phyloP scores from a whole-genome alignment of 2,329 filamentous ascomycete genomes.

The Aureobasidium sp. region DNA sequence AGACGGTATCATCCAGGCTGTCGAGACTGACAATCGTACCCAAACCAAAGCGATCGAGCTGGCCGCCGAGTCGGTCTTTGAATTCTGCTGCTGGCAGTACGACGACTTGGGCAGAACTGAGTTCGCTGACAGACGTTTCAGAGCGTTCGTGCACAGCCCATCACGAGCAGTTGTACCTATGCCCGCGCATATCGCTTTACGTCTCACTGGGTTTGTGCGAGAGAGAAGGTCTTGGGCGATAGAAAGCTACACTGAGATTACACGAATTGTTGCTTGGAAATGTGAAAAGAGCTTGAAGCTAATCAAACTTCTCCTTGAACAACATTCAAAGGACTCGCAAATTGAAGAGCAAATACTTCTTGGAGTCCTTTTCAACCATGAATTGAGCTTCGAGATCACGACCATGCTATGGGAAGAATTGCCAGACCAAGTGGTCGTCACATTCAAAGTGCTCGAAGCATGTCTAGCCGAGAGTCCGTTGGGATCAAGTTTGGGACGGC shows the following conservation, averaged over 20 bases:
- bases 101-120: background rate
- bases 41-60: background rate
- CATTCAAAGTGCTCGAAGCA: background rate
- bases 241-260: background rate
- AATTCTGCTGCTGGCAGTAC: background rate
- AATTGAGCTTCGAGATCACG: background rate
- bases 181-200: background rate
- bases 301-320: background rate
- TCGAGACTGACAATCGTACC: background rate
- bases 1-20: background rate
- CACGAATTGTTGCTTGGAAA: background rate
- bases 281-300: background rate
- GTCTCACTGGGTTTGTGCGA: background rate
- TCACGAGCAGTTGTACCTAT: background rate
- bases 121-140: background rate
- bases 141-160: background rate
- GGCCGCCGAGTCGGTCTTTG: background rate
- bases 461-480: background rate
- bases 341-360: background rate
- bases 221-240: background rate
- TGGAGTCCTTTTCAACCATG: background rate
- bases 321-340: background rate
- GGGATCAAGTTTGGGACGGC: too few species aligned
- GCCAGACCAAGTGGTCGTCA: background rate
- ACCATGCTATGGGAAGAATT: background rate